A percentile compares a stretch with the other conserved stretches of the same genome.
These are phyloP conservation scores for Hymenoscyphus occultus DNA, from an alignment of 2,329 filamentous ascomycete species.

Conservation along the genomic window DNA sequence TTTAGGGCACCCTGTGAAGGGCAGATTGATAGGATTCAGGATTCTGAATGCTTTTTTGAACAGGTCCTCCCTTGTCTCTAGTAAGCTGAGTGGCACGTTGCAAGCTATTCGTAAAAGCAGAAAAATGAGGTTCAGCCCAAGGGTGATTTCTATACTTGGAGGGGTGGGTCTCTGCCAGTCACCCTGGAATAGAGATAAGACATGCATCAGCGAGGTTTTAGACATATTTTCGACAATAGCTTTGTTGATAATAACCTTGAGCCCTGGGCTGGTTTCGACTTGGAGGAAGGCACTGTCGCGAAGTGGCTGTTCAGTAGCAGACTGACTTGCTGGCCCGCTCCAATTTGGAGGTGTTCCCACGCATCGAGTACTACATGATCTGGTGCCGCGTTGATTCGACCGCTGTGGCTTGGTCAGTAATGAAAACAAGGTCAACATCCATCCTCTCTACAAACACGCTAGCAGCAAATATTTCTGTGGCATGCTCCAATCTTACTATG, in stretches of 20 bases:
- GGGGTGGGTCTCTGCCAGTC: neutral
- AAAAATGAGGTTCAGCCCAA: slow-evolving; percentile 2
- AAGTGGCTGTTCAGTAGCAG: neutral
- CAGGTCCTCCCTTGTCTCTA: slow-evolving; percentile 7
- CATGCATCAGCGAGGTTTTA: neutral
- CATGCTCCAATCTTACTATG: too few relatives aligned
- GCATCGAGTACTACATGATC: neutral
- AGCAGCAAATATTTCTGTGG: too few relatives aligned
- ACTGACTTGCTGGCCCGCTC: neutral
- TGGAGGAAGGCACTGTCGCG: neutral
- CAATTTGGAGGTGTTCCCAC: neutral
- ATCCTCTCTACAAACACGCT: too few relatives aligned
- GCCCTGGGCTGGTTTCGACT: neutral
- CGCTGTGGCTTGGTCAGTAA: too few relatives aligned
- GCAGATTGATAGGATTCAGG: neutral
- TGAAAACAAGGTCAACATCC: too few relatives aligned
- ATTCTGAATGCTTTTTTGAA: slow-evolving; percentile 3
- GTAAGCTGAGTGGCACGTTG: slow-evolving; percentile 10
- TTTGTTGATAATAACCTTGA: neutral
- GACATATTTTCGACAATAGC: neutral
- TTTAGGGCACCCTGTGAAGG: neutral
- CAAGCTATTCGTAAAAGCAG: slow-evolving; percentile 8
- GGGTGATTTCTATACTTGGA: neutral
- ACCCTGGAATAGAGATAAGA: slow-evolving; percentile 5
- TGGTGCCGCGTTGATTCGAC: too few relatives aligned